Conservation (phyloP, 352 stramenopile species). For the Pythium vanterpoolii region DNA sequence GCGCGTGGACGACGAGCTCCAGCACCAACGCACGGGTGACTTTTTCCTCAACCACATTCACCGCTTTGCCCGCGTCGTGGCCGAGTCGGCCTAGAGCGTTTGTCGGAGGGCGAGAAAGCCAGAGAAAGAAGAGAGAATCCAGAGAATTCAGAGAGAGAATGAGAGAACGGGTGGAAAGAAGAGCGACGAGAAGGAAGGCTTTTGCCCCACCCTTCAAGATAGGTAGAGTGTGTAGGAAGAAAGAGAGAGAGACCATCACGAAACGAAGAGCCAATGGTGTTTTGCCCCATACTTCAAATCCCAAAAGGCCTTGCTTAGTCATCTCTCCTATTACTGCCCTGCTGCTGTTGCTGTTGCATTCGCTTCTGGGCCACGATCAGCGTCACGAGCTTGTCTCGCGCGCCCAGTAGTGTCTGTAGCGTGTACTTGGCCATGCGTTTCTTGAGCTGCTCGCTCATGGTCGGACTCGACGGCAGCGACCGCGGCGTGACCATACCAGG, state of each 20-base stretch:
- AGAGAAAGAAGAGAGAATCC: not conserved
- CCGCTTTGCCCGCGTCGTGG: constrained; percentile 82
- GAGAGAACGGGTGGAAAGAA: not conserved
- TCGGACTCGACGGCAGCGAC: constrained; percentile 69
- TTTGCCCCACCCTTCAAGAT: not conserved
- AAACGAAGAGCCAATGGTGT: not conserved
- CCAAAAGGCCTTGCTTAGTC: not conserved
- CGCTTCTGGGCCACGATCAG: constrained; percentile 37
- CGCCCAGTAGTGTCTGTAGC: constrained; percentile 56
- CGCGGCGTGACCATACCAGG: constrained; percentile 78
- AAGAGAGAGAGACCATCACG: not conserved
- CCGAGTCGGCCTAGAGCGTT: constrained; percentile 57
- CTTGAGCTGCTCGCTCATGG: constrained; percentile 61
- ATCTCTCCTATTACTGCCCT: constrained; percentile 19
- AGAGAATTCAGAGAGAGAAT: not conserved
- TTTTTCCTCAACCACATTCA: constrained; percentile 91
- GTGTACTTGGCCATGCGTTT: constrained; percentile 81
- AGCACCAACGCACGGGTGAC: constrained; percentile 83
- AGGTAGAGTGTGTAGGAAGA: not conserved
- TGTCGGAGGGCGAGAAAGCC: not conserved
- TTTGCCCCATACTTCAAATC: not conserved
- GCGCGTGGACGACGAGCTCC: constrained; percentile 81
- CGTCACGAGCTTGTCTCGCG: constrained; percentile 54
- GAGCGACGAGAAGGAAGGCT: not conserved
- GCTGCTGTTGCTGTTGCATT: constrained; percentile 13